Conservation (phyloP, 2,329 filamentous ascomycete species). For the Fusarium sp. region DNA sequence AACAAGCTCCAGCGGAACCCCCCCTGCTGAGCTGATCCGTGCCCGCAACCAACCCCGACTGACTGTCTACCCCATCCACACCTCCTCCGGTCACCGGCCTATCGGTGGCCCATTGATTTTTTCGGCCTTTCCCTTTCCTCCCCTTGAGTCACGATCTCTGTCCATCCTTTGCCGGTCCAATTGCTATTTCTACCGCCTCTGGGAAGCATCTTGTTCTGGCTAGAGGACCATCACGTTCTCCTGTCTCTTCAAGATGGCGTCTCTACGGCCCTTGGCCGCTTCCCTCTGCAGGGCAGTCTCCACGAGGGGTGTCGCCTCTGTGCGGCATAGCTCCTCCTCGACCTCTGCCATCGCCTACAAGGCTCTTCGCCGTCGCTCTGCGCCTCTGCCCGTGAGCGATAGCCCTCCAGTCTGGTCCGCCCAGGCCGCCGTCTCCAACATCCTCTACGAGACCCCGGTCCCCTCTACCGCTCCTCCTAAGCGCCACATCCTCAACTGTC, state of each 20-base stretch:
- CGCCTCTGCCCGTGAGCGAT: constrained; percentile 80
- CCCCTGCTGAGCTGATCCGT: constrained; percentile 39
- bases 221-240: constrained; percentile 38
- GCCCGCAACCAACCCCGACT: constrained; percentile 18
- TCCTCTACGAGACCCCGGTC: constrained; percentile 96
- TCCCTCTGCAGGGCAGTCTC: constrained; percentile 50
- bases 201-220: constrained; percentile 42
- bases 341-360: constrained; percentile 98
- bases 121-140: constrained; percentile 37
- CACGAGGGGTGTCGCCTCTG: constrained; percentile 43
- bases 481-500: constrained; percentile 95
- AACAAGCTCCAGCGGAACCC: constrained; percentile 13
- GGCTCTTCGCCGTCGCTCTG: constrained; percentile 88
- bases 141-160: constrained; percentile 40
- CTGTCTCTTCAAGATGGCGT: constrained; percentile 52
- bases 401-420: constrained; percentile 83
- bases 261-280: constrained; percentile 54
- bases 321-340: constrained; percentile 61
- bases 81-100: constrained; percentile 43
- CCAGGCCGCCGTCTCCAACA: constrained; percentile 94
- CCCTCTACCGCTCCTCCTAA: constrained; percentile 85
- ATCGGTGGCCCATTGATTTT: constrained; percentile 40
- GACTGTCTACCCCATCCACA: constrained; percentile 13
- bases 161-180: constrained; percentile 22
- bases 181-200: constrained; percentile 33